phyloP scores from a whole-genome alignment of 2,329 filamentous ascomycete genomes.

The Diaporthe australafricana region DNA sequence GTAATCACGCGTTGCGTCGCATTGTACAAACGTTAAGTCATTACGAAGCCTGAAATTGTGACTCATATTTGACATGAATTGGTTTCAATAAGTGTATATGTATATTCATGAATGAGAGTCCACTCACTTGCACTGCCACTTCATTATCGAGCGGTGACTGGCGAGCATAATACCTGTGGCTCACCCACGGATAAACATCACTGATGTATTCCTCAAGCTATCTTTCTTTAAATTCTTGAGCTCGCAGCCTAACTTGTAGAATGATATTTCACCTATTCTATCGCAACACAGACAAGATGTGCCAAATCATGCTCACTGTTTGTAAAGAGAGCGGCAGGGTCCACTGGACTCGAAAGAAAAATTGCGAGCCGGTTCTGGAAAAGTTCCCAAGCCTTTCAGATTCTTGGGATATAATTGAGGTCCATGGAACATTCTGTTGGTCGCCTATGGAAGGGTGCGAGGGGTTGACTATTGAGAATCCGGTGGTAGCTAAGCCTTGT shows the following conservation, averaged over 20 bases:
- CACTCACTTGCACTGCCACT: not conserved
- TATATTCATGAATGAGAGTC: too few species aligned
- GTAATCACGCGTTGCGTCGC: not conserved
- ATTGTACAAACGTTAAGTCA: not conserved
- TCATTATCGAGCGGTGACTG: not conserved
- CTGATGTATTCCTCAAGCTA: not conserved
- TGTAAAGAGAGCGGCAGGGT: conserved; percentile 15
- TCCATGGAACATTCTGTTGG: conserved; percentile 3
- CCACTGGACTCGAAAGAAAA: conserved; percentile 12
- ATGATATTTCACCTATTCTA: not conserved
- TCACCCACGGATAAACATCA: not conserved
- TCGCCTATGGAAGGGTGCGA: conserved; percentile 21
- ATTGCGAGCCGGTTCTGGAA: not conserved
- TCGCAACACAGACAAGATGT: not conserved
- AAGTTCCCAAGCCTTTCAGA: not conserved
- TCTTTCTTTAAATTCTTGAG: not conserved
- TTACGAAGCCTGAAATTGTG: not conserved
- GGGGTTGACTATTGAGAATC: conserved; percentile 8
- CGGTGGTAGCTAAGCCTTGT: not conserved
- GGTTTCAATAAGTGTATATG: too few species aligned
- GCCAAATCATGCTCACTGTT: conserved; percentile 12
- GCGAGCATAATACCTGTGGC: too few species aligned
- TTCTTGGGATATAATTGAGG: not conserved
- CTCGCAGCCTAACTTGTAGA: not conserved
- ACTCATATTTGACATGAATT: too few species aligned